Evolutionary conservation across 2,329 filamentous ascomycete genomes (phyloP).

Genomic region (Sporothrix inflata): DNA sequence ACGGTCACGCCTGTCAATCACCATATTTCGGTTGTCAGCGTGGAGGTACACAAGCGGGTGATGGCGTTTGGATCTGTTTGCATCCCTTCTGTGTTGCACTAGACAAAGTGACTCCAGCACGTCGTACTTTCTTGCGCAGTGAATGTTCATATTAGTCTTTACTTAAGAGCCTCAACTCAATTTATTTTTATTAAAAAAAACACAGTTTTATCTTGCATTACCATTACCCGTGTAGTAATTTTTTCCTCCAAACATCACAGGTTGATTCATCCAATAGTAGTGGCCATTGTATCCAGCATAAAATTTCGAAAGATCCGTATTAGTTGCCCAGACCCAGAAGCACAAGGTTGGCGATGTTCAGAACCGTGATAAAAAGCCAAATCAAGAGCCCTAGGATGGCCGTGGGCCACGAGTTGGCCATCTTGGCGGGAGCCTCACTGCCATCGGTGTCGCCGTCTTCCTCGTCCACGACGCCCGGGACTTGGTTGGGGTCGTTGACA

Average conservation of each 20-base stretch:
- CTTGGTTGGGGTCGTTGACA: slow-evolving; percentile 34
- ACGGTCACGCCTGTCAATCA: background rate
- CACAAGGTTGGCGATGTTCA: slow-evolving; percentile 79
- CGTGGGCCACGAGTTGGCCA: slow-evolving; percentile 73
- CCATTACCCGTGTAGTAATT: too few relatives aligned
- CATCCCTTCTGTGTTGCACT: background rate
- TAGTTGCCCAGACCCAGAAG: slow-evolving; percentile 54
- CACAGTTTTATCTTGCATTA: too few relatives aligned
- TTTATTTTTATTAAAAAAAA: too few relatives aligned
- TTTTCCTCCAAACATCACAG: background rate
- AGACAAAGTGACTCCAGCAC: too few relatives aligned
- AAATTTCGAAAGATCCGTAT: background rate
- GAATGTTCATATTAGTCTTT: too few relatives aligned
- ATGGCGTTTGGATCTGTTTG: background rate
- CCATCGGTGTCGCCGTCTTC: background rate
- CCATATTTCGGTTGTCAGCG: background rate
- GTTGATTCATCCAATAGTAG: background rate
- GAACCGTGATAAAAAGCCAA: slow-evolving; percentile 72
- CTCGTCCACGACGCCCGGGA: slow-evolving; percentile 30
- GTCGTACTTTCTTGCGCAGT: too few relatives aligned
- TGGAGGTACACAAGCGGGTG: background rate
- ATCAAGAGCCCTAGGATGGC: slow-evolving; percentile 59
- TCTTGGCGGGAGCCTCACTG: slow-evolving; percentile 50
- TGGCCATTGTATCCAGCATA: background rate
- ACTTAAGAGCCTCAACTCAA: too few relatives aligned